phyloP scores from a whole-genome alignment of 768 basidiomycete genomes.

The Rhodosporidiobolus odoratus region DNA sequence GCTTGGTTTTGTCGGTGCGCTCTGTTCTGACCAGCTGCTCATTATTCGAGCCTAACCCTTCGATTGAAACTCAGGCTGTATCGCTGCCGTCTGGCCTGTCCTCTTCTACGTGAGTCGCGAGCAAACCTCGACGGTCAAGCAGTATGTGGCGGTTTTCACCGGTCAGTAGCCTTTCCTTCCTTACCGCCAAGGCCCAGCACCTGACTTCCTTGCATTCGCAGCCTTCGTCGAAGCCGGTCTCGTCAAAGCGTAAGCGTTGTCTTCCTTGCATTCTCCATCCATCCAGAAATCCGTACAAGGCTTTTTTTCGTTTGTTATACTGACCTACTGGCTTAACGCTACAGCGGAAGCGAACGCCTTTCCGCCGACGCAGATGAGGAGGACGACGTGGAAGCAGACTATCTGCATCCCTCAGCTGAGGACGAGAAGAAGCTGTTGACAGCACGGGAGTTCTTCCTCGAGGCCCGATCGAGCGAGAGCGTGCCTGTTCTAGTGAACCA shows the following conservation, averaged over 20 bases:
- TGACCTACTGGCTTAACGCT: background rate
- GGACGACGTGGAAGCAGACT: background rate
- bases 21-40: rapidly evolving
- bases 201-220: background rate
- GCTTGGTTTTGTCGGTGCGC: background rate
- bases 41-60: background rate
- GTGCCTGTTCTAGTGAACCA: too few relatives aligned
- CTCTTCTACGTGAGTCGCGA: background rate
- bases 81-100: background rate
- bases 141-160: background rate
- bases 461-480: background rate
- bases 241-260: background rate
- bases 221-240: background rate
- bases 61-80: background rate
- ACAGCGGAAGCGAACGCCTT: background rate
- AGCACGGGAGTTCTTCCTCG: background rate
- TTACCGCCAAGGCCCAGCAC: background rate
- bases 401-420: background rate
- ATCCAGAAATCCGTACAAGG: too few relatives aligned
- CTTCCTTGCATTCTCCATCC: background rate
- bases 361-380: background rate
- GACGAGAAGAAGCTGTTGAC: background rate
- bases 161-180: background rate
- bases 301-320: too few relatives aligned
- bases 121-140: background rate